Percentiles rank a stretch among this genome's conserved stretches.
Evolutionary conservation across 2,329 filamentous ascomycete species (phyloP).

Genomic region (Pseudopyricularia javanii): DNA sequence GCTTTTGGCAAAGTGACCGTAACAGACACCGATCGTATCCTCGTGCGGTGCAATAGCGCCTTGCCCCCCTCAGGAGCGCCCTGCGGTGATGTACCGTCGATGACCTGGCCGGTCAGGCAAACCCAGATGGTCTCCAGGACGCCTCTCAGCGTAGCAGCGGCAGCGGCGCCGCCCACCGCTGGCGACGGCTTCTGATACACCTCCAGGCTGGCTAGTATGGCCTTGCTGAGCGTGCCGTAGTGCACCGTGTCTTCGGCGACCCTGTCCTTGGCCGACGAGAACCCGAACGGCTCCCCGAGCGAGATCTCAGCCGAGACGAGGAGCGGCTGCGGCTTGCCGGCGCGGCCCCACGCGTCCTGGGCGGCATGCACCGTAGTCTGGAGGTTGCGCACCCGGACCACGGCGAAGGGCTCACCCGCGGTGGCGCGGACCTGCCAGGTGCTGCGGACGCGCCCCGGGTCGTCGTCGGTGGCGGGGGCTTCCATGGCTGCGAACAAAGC

Average conservation of each 20-base stretch:
- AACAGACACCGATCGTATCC: slow-evolving; percentile 35
- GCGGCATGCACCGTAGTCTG: slow-evolving; percentile 42
- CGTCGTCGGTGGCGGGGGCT: not conserved
- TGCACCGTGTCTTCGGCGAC: slow-evolving; percentile 62
- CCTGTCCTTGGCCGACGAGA: slow-evolving; percentile 44
- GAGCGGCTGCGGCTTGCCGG: slow-evolving; percentile 45
- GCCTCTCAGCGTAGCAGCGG: slow-evolving; percentile 10
- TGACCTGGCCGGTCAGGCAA: slow-evolving; percentile 20
- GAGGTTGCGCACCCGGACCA: slow-evolving; percentile 51
- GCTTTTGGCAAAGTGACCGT: slow-evolving; percentile 53
- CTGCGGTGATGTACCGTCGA: slow-evolving; percentile 16
- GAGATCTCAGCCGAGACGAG: slow-evolving; percentile 47
- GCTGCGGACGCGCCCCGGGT: slow-evolving; percentile 14
- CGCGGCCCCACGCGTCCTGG: slow-evolving; percentile 57
- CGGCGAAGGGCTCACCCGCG: slow-evolving; percentile 32
- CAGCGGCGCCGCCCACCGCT: slow-evolving; percentile 7
- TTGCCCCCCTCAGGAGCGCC: not conserved
- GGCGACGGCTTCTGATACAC: slow-evolving; percentile 1
- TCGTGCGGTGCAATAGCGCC: slow-evolving; percentile 19
- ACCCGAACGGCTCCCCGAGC: slow-evolving; percentile 41
- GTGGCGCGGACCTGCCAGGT: slow-evolving; percentile 23
- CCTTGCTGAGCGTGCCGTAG: slow-evolving; percentile 61
- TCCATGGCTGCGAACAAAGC: not conserved
- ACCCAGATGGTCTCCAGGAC: slow-evolving; percentile 24
- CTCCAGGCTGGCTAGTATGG: slow-evolving; percentile 35